Base-by-base conservation (phyloP, 169 alveolate genomes). In the Cryptosporidium canis region DNA sequence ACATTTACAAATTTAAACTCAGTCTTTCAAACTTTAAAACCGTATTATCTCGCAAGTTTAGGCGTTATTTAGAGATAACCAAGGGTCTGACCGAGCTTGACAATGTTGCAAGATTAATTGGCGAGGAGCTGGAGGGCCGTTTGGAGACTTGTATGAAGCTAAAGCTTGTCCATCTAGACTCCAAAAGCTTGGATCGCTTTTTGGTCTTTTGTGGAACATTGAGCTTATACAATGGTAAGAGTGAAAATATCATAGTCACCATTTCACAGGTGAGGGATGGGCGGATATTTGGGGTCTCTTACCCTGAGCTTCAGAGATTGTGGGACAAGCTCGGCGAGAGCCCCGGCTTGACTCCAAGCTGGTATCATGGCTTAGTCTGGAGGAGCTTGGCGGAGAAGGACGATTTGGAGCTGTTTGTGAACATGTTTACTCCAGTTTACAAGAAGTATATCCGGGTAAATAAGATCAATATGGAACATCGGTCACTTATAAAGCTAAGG, bases 41-140 rank as follows among this genome's bases (percentile, higher is more conserved):
- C 24, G 53, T 70, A 8, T 3, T 70, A 18, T 18, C 12, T 48
- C 33, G 47, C 18, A 70, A 70, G 39, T 70, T 47, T 35, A 55
- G 43, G 31, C 14, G 45, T 9, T 8, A 51, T 51, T 12, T 31
- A 4, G 66, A 55, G n/a, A 6, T 24, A 18, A 27, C n/a, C n/a
- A 55, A 70, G 8, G 47, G 47, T 27, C 16, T 70, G 43, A 43
- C 7, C 2, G 51, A 70, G 21, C 35, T 70, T 4, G 66, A 70
- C 35, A 51, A 55, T 9, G 9, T 70, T 3, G 84, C 84, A 29
- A 35, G 35, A 21, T 70, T 47, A 29, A 70, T 70, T 43, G 67
- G 47, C 16, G 47, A 53, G 44, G 84, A 70, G 21, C 84, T 70
- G 12, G 67, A 70, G 53, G n/a, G 41, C 6, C 84, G 84, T 70